phyloP scores from a whole-genome alignment of 163 green algal species.

The Volvox carteri region DNA sequence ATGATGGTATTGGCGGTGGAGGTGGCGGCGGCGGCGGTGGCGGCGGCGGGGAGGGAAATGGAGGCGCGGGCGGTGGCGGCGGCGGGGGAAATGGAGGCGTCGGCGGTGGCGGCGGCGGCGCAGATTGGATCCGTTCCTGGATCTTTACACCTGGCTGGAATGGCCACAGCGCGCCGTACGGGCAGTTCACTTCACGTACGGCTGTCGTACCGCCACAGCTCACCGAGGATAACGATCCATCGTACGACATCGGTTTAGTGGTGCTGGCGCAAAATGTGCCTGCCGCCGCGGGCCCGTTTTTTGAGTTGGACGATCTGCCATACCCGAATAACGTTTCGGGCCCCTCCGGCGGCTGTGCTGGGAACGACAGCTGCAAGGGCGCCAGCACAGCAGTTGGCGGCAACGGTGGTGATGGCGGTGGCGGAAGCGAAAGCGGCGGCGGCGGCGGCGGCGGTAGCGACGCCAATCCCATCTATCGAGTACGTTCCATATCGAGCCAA shows the following conservation, averaged over 20 bases:
- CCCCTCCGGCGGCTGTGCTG: background rate
- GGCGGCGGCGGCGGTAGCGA: background rate
- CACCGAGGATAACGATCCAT: background rate
- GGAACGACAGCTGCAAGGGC: background rate
- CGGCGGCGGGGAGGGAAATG: background rate
- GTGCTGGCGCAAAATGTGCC: constrained; percentile 9
- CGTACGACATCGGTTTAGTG: constrained; percentile 36
- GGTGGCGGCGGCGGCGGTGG: background rate
- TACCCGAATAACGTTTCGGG: background rate
- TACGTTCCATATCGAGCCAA: no score
- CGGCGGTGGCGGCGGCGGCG: background rate
- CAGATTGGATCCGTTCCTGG: constrained; percentile 22
- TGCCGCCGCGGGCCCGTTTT: background rate
- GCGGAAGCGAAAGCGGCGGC: background rate
- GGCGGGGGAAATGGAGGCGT: background rate
- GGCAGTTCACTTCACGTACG: background rate
- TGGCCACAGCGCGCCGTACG: constrained; percentile 11
- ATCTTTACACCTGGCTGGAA: constrained; percentile 47
- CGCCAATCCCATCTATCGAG: background rate
- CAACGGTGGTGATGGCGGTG: background rate
- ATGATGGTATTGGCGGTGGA: background rate
- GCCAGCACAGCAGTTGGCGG: background rate
- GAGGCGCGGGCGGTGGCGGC: no score
- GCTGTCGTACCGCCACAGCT: constrained; percentile 26
- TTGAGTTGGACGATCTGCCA: constrained; percentile 8